Conservation (phyloP, 345 rosid genomes). For the Moringa oleifera region DNA sequence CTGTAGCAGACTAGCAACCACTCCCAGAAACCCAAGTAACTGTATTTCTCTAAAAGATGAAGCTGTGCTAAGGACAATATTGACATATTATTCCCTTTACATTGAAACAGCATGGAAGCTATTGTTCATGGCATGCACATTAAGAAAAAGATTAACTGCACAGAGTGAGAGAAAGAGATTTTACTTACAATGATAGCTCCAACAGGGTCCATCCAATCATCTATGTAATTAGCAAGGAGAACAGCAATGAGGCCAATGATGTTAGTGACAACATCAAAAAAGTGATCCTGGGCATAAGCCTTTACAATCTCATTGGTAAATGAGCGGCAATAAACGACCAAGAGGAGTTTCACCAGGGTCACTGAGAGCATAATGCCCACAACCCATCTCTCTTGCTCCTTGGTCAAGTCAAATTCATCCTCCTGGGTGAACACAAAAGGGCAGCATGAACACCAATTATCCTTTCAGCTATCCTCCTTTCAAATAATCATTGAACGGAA, state of each 20-base stretch:
- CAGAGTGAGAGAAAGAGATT: slow-evolving; percentile 1
- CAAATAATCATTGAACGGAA: background rate
- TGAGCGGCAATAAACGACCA: slow-evolving; percentile 71
- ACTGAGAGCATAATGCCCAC: slow-evolving; percentile 96
- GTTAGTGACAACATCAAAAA: slow-evolving; percentile 93
- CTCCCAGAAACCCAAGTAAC: background rate
- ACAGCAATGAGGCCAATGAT: slow-evolving; percentile 91
- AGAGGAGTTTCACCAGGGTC: slow-evolving; percentile 69
- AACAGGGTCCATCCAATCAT: slow-evolving; percentile 87
- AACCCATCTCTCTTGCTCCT: slow-evolving; percentile 81
- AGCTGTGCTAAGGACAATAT: too few species aligned
- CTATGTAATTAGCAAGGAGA: slow-evolving; percentile 78
- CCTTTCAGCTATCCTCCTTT: slow-evolving; percentile 9
- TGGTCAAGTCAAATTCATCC: slow-evolving; percentile 51
- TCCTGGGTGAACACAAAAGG: slow-evolving; percentile 43
- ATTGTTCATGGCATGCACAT: background rate
- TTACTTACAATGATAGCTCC: slow-evolving; percentile 92
- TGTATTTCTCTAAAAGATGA: background rate
- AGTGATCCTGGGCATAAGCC: slow-evolving; percentile 98
- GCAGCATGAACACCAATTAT: slow-evolving; percentile 12
- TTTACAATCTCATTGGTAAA: slow-evolving; percentile 87
- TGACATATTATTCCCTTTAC: too few species aligned
- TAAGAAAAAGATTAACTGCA: background rate
- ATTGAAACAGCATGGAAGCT: too few species aligned
- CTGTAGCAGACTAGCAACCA: background rate